Conservation (phyloP, 306 rosid species). For the Sesbania bispinosa region DNA sequence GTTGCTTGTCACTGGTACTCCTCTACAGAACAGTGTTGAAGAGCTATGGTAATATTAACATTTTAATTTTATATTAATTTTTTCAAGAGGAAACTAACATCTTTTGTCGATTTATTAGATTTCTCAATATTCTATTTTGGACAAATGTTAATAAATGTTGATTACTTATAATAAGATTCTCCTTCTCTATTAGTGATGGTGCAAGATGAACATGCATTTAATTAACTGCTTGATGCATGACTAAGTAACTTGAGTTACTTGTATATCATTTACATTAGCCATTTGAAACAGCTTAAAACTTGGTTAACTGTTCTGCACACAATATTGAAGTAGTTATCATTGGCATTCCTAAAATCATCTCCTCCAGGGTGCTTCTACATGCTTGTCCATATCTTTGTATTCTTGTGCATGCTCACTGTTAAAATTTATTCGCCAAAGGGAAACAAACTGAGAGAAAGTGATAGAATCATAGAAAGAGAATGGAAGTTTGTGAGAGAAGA, state of each 20-base stretch:
- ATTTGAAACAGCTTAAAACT: neutral
- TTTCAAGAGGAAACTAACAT: neutral
- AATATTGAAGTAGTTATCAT: neutral
- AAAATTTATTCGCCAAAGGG: neutral
- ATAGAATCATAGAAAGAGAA: neutral
- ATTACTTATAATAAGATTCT: neutral
- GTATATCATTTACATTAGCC: neutral
- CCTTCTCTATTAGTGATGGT: neutral
- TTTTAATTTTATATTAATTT: conserved; percentile 9
- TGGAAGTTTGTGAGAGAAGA: neutral
- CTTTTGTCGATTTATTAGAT: neutral
- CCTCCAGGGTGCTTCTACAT: conserved; percentile 6
- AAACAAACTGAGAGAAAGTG: neutral
- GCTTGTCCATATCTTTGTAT: neutral
- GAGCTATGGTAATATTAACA: conserved; percentile 74
- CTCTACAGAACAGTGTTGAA: conserved; percentile 96
- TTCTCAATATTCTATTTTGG: neutral
- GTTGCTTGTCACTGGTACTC: conserved; percentile 97
- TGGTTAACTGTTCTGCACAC: neutral
- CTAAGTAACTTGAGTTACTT: neutral
- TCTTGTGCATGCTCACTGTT: neutral
- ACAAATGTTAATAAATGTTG: neutral
- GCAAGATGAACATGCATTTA: neutral
- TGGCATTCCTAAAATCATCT: neutral
- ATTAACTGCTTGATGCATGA: conserved; percentile 14